Evolutionary conservation across 2,329 filamentous ascomycete species (phyloP).

Genomic region (Penicillium brasilianum): DNA sequence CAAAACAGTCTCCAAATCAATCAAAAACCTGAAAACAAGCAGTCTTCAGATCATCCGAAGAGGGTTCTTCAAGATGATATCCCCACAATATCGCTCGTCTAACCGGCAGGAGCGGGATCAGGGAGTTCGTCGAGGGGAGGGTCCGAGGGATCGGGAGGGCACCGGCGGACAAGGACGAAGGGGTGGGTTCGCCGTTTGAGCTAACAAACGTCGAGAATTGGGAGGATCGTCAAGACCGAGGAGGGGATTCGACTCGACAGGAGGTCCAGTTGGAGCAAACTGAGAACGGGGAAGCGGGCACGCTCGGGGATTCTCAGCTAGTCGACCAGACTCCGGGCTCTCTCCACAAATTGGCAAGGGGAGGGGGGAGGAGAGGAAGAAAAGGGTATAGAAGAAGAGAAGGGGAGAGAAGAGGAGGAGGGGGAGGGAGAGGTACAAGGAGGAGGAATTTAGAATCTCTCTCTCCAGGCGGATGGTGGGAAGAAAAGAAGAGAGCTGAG

Average conservation of each 20-base stretch:
- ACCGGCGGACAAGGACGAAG: slow-evolving; percentile 36
- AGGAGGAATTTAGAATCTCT: slow-evolving; percentile 46
- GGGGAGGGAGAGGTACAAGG: slow-evolving; percentile 41
- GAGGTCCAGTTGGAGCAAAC: slow-evolving; percentile 40
- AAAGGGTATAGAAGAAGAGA: slow-evolving; percentile 42
- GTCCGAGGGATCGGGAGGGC: slow-evolving; percentile 36
- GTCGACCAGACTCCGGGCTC: slow-evolving; percentile 46
- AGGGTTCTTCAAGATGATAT: slow-evolving; percentile 25
- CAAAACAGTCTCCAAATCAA: slow-evolving; percentile 23
- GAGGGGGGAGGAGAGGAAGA: slow-evolving; percentile 37
- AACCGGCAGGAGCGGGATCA: slow-evolving; percentile 47
- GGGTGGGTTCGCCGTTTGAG: slow-evolving; percentile 42
- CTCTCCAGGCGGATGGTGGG: slow-evolving; percentile 51
- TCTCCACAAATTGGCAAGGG: slow-evolving; percentile 46
- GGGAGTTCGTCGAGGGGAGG: slow-evolving; percentile 38
- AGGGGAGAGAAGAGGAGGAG: slow-evolving; percentile 39
- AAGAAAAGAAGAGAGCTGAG: slow-evolving; percentile 39
- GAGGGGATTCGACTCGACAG: slow-evolving; percentile 48
- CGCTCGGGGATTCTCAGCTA: slow-evolving; percentile 32
- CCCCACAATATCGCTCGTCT: slow-evolving; percentile 44
- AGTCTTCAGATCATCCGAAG: slow-evolving; percentile 28
- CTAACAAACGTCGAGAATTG: slow-evolving; percentile 46
- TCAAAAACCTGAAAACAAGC: slow-evolving; percentile 21
- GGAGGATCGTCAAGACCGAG: slow-evolving; percentile 42
- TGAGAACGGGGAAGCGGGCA: slow-evolving; percentile 35